phyloP scores from a whole-genome alignment of 2,329 filamentous ascomycete genomes.

The Microsporum ferrugineum region DNA sequence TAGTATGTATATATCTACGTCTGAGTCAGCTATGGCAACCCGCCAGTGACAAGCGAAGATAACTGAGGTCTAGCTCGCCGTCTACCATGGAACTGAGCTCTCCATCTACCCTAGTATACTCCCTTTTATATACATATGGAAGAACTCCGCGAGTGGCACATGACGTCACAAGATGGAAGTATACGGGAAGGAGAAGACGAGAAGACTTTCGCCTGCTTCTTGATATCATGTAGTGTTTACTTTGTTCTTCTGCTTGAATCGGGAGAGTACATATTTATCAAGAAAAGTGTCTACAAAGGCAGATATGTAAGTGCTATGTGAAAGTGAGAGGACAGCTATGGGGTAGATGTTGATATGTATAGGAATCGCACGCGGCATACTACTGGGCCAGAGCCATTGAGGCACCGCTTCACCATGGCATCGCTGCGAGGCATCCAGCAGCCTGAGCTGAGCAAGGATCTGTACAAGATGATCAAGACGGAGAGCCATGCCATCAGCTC shows the following conservation, averaged over 20 bases:
- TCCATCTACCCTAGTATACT: not conserved
- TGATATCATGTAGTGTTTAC: not conserved
- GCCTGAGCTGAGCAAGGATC: slow-evolving; percentile 76
- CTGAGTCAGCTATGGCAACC: not conserved
- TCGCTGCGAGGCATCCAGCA: slow-evolving; percentile 76
- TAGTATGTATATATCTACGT: not conserved
- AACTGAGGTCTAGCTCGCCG: not conserved
- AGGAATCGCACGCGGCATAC: slow-evolving; percentile 32
- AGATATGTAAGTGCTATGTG: not conserved
- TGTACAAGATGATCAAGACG: slow-evolving; percentile 88
- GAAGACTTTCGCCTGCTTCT: not conserved
- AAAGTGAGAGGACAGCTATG: not conserved
- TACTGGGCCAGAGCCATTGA: slow-evolving; percentile 29
- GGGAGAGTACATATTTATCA: not conserved
- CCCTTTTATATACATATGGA: not conserved
- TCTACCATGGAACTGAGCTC: not conserved
- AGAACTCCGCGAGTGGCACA: not conserved
- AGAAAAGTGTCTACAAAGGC: not conserved
- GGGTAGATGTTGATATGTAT: not conserved
- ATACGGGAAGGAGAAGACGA: not conserved
- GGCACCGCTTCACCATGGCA: slow-evolving; percentile 70
- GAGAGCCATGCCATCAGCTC: slow-evolving; percentile 79
- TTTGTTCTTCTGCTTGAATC: not conserved
- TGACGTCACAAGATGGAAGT: not conserved
- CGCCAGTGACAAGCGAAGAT: not conserved